Conservation (phyloP, 495 filamentous ascomycete genomes). For the Staphylotrichum tortipilum region DNA sequence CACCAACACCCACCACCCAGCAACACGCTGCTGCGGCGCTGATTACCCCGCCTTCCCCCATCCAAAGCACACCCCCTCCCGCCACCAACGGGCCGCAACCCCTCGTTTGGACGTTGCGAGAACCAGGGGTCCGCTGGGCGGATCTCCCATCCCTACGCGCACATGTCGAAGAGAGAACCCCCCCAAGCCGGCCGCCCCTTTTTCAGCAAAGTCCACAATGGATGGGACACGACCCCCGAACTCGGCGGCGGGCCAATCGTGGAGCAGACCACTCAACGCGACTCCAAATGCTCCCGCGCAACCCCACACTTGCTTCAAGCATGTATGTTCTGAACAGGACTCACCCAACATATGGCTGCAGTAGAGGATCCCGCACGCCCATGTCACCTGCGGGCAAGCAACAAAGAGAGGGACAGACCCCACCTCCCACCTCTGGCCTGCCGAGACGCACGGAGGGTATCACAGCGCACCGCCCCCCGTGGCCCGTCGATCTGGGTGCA, state of each 20-base stretch:
- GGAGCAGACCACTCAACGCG: too few species aligned
- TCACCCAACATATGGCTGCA: too few species aligned
- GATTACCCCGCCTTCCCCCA: too few species aligned
- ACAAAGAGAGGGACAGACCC: too few species aligned
- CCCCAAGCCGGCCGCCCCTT: background rate
- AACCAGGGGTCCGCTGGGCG: conserved; percentile 5
- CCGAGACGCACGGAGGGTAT: conserved; percentile 7
- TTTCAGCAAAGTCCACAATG: background rate
- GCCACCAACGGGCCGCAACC: conserved; percentile 10
- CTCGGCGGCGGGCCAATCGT: too few species aligned
- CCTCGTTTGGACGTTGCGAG: conserved; percentile 8
- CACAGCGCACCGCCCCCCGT: conserved; percentile 1
- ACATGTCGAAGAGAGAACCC: too few species aligned
- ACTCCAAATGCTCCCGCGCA: too few species aligned
- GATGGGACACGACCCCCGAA: background rate
- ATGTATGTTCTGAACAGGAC: background rate
- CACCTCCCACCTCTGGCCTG: conserved; percentile 18
- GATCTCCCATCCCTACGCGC: conserved; percentile 3
- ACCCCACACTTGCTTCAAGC: background rate
- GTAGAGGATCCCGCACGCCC: too few species aligned
- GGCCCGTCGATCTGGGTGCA: conserved; percentile 10
- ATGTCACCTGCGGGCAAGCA: too few species aligned
- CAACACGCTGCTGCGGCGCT: too few species aligned
- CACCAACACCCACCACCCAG: too few species aligned
- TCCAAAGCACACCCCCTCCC: too few species aligned